Base-by-base conservation (phyloP, 345 rosid genomes). In the Sisymbrium irio region DNA sequence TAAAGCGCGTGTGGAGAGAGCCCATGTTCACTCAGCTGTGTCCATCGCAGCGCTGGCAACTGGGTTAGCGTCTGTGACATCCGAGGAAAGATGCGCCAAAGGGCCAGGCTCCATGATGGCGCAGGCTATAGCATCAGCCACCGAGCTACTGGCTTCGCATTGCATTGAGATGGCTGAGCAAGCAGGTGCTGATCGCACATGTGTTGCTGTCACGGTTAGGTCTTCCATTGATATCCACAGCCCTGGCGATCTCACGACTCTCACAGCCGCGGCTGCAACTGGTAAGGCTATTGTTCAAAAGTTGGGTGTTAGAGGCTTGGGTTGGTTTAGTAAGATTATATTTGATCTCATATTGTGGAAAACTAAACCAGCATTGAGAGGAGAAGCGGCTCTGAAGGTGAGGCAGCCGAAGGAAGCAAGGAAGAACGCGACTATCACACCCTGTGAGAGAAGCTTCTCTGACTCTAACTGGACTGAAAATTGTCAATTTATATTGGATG, bases 31-130 rank as follows among this genome's bases (percentile, higher is more conserved):
- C 63, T 85, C 98, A 1, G 84, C 95, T 59, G 62, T 91, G 47
- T 89, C 98, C n/a, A 76, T 94, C 53, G 97, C 97, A 4, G 93
- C 91, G 57, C 78, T 91, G 61, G 98, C 98, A 3, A 93, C 95
- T 15, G 98, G 88, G 5, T 71, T 94, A 79, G 97, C 97, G 1
- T 80, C 94, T 17, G 84, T 80, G 60, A 77, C 91, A 4, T 86
- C 85, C 3, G 80, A 89, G 11, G 83, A 85, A 59, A 82, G 77
- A 65, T 77, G 86, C 39, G 15, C 83, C 33, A 27, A 53, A 49
- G 76, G n/a, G 46, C 35, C 88, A 7, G 76, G 79, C 77, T 87
- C 89, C 6, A 85, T 74, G 80, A 88, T 89, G 93, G 78, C 80
- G 62, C 10, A 64, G 73, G 93, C 98, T 36, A 32, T 91, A 68